phyloP scores from a whole-genome alignment of 257 asterid species.

The Jacaranda mimosifolia region DNA sequence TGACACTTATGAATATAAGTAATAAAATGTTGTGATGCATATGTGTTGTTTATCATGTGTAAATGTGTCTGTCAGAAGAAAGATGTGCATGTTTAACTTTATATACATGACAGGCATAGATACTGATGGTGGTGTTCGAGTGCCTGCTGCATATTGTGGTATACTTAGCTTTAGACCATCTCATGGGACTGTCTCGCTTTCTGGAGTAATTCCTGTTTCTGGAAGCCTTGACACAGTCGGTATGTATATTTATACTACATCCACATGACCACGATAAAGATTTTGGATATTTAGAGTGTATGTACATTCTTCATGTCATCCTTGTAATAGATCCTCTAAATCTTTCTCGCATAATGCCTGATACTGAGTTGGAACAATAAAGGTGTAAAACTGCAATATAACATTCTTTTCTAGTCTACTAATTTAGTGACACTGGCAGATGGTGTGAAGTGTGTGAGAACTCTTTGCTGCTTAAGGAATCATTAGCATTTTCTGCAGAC shows the following conservation, averaged over 20 bases:
- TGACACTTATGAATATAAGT: background rate
- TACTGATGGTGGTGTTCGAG: conserved; percentile 93
- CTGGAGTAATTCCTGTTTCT: conserved; percentile 83
- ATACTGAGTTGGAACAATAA: conserved; percentile 10
- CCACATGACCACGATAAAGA: background rate
- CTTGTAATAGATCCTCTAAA: conserved; percentile 7
- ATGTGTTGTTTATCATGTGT: background rate
- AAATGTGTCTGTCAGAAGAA: background rate
- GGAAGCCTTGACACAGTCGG: conserved; percentile 94
- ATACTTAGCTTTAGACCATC: conserved; percentile 92
- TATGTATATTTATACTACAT: conserved; percentile 43
- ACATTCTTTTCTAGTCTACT: conserved; percentile 11
- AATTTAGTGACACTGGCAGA: conserved; percentile 14
- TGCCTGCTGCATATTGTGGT: conserved; percentile 97
- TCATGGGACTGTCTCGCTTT: conserved; percentile 74
- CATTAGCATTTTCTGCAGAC: conserved; percentile 9
- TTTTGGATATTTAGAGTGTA: background rate
- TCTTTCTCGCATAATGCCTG: conserved; percentile 20
- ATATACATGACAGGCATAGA: conserved; percentile 73
- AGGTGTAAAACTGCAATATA: background rate
- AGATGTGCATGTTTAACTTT: conserved; percentile 33
- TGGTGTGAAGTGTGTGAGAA: conserved; percentile 19
- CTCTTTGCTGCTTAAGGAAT: conserved; percentile 23
- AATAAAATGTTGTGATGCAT: conserved; percentile 12
- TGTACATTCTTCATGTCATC: conserved; percentile 8